Conservation (phyloP, 148 eudicot genomes). For the Rhododendron vialii region DNA sequence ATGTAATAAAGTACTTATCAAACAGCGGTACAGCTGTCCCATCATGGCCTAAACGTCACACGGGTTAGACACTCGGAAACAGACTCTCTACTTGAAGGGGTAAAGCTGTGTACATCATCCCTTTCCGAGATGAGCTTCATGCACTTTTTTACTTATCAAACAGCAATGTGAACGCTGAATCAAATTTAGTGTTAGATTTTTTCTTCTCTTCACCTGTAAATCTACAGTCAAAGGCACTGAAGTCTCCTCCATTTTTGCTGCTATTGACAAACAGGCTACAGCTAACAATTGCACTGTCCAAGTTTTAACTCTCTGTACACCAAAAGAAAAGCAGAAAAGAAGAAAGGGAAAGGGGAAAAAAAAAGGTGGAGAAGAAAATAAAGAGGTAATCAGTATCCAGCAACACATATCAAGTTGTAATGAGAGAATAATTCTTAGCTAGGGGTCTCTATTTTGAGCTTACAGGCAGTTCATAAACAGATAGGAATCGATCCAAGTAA, state of each 20-base stretch:
- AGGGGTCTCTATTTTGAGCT: conserved; percentile 23
- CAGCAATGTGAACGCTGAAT: not conserved
- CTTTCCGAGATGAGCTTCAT: no score
- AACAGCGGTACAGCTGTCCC: no score
- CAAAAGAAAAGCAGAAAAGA: not conserved
- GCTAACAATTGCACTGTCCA: conserved; percentile 82
- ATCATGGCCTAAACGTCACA: no score
- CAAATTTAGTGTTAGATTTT: not conserved
- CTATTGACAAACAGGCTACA: conserved; percentile 85
- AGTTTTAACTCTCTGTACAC: conserved; percentile 45
- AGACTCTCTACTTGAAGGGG: no score
- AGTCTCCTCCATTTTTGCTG: conserved; percentile 74
- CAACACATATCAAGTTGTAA: not conserved
- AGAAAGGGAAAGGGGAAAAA: not conserved
- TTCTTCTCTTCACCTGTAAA: conserved; percentile 54
- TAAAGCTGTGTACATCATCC: no score
- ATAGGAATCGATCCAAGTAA: conserved; percentile 77
- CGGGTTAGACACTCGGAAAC: no score
- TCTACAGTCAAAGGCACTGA: conserved; percentile 42
- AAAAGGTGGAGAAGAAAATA: not conserved
- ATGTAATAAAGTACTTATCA: not conserved
- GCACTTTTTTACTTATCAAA: not conserved
- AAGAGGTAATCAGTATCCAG: not conserved
- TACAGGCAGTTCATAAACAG: conserved; percentile 58
- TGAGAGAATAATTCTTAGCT: not conserved